Evolutionary conservation across 768 basidiomycete species (phyloP).

Genomic region (Inosperma sp.): DNA sequence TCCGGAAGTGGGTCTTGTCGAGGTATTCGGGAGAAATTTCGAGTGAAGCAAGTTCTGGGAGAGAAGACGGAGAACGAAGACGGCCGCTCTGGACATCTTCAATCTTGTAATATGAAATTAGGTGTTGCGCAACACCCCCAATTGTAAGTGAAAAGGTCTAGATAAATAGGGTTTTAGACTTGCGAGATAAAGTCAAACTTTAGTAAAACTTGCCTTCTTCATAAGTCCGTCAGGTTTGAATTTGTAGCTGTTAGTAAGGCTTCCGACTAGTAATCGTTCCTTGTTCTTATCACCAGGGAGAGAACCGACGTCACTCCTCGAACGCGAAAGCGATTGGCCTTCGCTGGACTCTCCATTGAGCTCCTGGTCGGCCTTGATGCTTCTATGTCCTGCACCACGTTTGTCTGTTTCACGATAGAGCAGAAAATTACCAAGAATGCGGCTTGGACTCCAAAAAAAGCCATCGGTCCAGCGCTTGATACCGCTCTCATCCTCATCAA

Average conservation of each 20-base stretch:
- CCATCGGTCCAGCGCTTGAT: conserved; percentile 99
- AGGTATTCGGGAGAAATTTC: conserved; percentile 87
- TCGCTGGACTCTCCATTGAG: conserved; percentile 36
- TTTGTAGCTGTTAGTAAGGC: conserved; percentile 88
- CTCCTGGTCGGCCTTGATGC: conserved; percentile 39
- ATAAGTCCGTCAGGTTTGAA: conserved; percentile 92
- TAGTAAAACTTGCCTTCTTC: conserved; percentile 74
- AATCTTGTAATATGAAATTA: conserved; percentile 92
- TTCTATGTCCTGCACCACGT: conserved; percentile 60
- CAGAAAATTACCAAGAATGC: conserved; percentile 92
- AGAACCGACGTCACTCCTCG: conserved; percentile 46
- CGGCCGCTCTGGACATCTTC: conserved; percentile 88
- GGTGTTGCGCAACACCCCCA: conserved; percentile 79
- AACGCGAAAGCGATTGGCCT: conserved; percentile 55
- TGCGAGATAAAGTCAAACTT: conserved; percentile 6
- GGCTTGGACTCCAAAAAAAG: conserved; percentile 90
- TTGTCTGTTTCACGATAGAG: conserved; percentile 94
- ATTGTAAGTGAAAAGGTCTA: conserved; percentile 92
- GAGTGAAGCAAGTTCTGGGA: conserved; percentile 81
- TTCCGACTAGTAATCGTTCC: conserved; percentile 82
- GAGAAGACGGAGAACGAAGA: conserved; percentile 79
- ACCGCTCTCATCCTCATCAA: conserved; percentile 94
- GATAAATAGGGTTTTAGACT: conserved; percentile 4
- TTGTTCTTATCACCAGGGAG: conserved; percentile 61
- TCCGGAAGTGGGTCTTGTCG: conserved; percentile 86